phyloP scores from a whole-genome alignment of 352 stramenopile species.

The Phytophthora sp. region DNA sequence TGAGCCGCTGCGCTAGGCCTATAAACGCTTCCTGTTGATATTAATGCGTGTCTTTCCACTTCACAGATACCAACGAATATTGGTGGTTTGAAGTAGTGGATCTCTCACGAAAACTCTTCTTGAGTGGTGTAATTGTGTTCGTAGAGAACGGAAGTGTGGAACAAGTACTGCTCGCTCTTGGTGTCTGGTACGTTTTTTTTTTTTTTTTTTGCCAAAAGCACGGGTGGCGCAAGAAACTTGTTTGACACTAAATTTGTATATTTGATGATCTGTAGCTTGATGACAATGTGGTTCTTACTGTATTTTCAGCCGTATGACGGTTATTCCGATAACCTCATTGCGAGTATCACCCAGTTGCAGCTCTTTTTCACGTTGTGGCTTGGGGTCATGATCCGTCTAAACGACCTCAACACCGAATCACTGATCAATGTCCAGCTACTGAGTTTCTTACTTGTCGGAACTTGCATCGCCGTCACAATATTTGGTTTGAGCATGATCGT shows the following conservation, averaged over 20 bases:
- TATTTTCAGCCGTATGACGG: slow-evolving; percentile 81
- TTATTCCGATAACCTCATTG: slow-evolving; percentile 74
- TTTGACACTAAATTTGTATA: background rate
- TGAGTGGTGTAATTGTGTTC: slow-evolving; percentile 79
- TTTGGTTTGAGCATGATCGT: slow-evolving; percentile 72
- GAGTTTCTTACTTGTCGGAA: slow-evolving; percentile 66
- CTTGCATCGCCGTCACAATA: slow-evolving; percentile 64
- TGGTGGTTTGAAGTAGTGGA: slow-evolving; percentile 89
- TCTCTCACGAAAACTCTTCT: slow-evolving; percentile 76
- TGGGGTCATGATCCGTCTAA: slow-evolving; percentile 74
- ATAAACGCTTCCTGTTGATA: background rate
- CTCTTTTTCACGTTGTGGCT: slow-evolving; percentile 86
- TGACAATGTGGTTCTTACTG: slow-evolving; percentile 81
- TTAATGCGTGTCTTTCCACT: background rate
- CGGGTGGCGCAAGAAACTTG: too few species aligned
- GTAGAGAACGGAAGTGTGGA: slow-evolving; percentile 73
- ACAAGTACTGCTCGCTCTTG: slow-evolving; percentile 67
- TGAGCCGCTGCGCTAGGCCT: background rate
- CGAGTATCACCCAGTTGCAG: slow-evolving; percentile 77
- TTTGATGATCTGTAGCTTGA: slow-evolving; percentile 31
- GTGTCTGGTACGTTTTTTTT: slow-evolving; percentile 51
- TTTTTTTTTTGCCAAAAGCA: too few species aligned
- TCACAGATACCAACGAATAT: slow-evolving; percentile 58
- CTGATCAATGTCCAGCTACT: slow-evolving; percentile 70
- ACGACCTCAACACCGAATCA: slow-evolving; percentile 63